phyloP scores from a whole-genome alignment of 306 rosid genomes.

The Citrullus colocynthis region DNA sequence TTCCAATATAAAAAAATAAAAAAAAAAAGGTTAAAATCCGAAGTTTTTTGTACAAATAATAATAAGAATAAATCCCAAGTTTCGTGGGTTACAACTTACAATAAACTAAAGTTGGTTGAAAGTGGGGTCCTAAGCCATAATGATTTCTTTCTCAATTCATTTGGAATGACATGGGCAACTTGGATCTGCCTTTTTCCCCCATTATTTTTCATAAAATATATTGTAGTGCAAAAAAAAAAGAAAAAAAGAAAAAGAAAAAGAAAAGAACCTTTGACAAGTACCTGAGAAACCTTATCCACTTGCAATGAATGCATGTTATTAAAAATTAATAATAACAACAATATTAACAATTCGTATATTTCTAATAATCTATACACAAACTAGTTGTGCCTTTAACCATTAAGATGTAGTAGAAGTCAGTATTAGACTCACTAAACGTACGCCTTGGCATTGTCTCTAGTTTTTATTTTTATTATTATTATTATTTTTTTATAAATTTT shows the following conservation, averaged over 20 bases:
- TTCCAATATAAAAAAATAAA: neutral
- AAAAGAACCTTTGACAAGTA: neutral
- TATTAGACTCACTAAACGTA: too few species aligned
- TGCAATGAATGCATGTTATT: neutral
- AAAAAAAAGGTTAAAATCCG: too few species aligned
- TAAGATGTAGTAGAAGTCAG: too few species aligned
- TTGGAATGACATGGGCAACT: neutral
- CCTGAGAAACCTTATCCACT: neutral
- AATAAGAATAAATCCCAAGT: neutral
- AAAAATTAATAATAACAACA: too few species aligned
- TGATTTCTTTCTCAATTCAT: conserved; percentile 2
- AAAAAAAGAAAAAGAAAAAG: too few species aligned
- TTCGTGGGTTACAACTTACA: neutral
- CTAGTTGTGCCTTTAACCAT: too few species aligned
- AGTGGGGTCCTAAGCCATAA: neutral
- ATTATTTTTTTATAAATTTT: too few species aligned
- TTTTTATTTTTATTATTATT: too few species aligned
- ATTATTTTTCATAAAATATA: neutral
- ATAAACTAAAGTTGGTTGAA: neutral
- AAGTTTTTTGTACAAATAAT: too few species aligned
- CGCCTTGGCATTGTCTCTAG: too few species aligned
- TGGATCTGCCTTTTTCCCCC: neutral
- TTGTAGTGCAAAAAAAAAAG: neutral
- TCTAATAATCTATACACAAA: too few species aligned
- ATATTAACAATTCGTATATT: too few species aligned